phyloP scores from a whole-genome alignment of 305 asterid species.

The Fraxinus xanthoxyloides region DNA sequence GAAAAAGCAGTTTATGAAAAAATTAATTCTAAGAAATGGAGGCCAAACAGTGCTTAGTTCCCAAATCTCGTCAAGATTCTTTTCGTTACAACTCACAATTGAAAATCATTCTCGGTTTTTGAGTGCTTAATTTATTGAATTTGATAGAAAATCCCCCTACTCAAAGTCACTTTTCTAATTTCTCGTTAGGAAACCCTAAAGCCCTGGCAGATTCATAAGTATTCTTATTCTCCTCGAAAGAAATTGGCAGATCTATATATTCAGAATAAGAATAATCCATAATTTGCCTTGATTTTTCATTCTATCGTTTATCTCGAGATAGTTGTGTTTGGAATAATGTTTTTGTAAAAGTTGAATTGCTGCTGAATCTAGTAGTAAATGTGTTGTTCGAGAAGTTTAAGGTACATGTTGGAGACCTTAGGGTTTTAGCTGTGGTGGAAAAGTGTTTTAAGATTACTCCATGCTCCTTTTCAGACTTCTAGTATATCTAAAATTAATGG shows the following conservation, averaged over 20 bases:
- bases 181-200: not conserved
- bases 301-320: not conserved
- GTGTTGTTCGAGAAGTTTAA: constrained; percentile 12
- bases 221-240: constrained; percentile 5
- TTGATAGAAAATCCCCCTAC: not conserved
- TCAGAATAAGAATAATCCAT: not conserved
- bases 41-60: no score
- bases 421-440: not conserved
- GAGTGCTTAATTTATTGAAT: not conserved
- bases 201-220: not conserved
- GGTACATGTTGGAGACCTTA: constrained; percentile 10
- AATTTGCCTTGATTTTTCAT: not conserved
- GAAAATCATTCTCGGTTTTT: no score
- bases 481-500: not conserved
- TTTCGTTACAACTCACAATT: no score
- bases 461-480: constrained; percentile 7
- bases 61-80: no score
- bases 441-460: not conserved
- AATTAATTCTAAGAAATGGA: no score
- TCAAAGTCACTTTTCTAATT: not conserved
- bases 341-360: not conserved
- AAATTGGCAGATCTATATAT: not conserved
- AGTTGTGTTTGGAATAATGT: not conserved
- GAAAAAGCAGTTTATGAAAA: no score
- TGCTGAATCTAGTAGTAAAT: not conserved